Percentiles rank a stretch among this genome's conserved stretches.
Evolutionary conservation across 2,329 filamentous ascomycete genomes (phyloP).

Genomic region (Dendryphion nanum): DNA sequence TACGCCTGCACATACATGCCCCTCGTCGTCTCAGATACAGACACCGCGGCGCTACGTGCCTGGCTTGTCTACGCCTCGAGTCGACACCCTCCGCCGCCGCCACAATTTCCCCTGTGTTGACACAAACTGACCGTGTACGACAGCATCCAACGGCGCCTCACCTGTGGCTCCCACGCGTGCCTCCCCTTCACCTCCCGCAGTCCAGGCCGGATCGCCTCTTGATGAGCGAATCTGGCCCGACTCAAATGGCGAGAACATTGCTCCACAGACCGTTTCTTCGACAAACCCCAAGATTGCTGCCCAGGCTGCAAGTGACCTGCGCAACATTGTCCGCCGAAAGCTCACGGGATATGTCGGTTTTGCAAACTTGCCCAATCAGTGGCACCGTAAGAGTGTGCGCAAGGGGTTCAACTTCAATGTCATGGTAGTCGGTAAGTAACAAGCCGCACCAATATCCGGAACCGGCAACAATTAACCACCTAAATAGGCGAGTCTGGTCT

Average conservation of each 20-base stretch:
- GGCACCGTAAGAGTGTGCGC: constrained; percentile 99
- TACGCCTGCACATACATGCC: not conserved
- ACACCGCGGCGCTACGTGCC: no score
- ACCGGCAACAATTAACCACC: constrained; percentile 5
- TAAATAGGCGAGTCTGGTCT: constrained; percentile 90
- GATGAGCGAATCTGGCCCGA: constrained; percentile 60
- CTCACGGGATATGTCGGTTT: constrained; percentile 98
- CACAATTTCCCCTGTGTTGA: no score
- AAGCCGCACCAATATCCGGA: constrained; percentile 4
- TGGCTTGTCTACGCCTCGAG: no score
- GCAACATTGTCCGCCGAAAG: constrained; percentile 97
- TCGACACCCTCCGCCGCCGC: no score
- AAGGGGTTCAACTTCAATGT: constrained; percentile 99
- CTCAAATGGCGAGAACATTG: constrained; percentile 43
- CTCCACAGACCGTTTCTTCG: constrained; percentile 61
- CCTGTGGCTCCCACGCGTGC: constrained; percentile 45
- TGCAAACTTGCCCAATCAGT: constrained; percentile 98
- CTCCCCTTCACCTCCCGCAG: constrained; percentile 46
- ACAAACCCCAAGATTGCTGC: constrained; percentile 61
- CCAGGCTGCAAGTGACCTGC: constrained; percentile 57
- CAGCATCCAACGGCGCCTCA: constrained; percentile 49
- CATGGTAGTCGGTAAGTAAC: constrained; percentile 94
- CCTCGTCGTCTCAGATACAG: no score
- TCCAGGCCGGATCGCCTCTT: constrained; percentile 54
- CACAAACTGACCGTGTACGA: constrained; percentile 22